Evolutionary conservation across 2,329 filamentous ascomycete genomes (phyloP), one percentile per base, ranked within the genome.

Genomic region (Aspergillus ruber): DNA sequence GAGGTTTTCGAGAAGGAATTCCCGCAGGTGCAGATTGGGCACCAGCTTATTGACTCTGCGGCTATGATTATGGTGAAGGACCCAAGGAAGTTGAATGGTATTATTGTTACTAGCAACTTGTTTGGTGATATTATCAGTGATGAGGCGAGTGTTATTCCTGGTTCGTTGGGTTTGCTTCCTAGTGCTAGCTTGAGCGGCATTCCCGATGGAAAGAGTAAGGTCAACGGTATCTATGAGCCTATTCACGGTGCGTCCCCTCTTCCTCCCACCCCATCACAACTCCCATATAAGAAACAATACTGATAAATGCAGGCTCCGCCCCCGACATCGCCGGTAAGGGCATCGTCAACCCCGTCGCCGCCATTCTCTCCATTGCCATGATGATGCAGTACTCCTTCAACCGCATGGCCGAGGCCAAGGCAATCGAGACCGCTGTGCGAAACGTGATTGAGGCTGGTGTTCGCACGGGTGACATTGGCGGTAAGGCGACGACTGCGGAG

Each of bases 31-130:
- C 81, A 87, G 74, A 74, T 94, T 39, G 82, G 84, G 56, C 91
- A 95, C 69, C 90, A 97, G 68, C 80, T 97, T 44, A 95, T 97
- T 65, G 91, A 97, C 74, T 88, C 83, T 48, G 91, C 91, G n/a
- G 91, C 91, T 56, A 96, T 97, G 90, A 76, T 96, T 59, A 89
- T 97, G 86, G 81, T 97, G 64, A 96, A 95, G 84, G 91, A 90
- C 72, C 91, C 91, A 8, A 78, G 84, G 9, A 81, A 83, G 18
- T 77, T 97, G 45, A 97, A 96, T 67, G 93, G 91, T 46, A 83
- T 97, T 32, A 81, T 97, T 42, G 84, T 97, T 54, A 95, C 90
- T 10, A 90, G 85, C 76, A 98, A 97, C 71, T 68, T 97, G 58
- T 95, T 95, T 66, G 93, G 91, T 53, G 91, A 97, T 70, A 97